Evolutionary conservation across 352 stramenopile species (phyloP).

Genomic region (Pythium chondricola): DNA sequence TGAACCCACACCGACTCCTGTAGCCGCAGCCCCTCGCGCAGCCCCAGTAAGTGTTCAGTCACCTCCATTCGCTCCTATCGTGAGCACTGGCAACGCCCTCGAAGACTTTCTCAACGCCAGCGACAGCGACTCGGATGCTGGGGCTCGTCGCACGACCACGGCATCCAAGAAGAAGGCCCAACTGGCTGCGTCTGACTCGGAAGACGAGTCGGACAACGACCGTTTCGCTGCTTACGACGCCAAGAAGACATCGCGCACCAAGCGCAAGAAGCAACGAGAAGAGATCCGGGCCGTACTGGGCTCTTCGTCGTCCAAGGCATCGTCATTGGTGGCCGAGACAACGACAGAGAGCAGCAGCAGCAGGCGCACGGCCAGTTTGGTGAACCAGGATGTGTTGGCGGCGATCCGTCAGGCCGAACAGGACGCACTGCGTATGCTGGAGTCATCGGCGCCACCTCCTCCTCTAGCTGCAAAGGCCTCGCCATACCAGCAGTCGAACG

Average conservation of each 20-base stretch:
- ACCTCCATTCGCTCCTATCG: constrained; percentile 3
- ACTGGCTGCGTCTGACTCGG: constrained; percentile 8
- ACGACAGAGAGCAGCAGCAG: too few relatives aligned
- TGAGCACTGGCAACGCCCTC: constrained; percentile 23
- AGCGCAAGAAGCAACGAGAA: constrained; percentile 32
- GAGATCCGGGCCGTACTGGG: too few relatives aligned
- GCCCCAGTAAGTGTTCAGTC: too few relatives aligned
- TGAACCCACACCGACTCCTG: too few relatives aligned
- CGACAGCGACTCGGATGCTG: constrained; percentile 42
- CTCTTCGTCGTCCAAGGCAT: too few relatives aligned
- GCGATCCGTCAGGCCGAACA: constrained; percentile 63
- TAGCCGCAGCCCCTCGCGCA: too few relatives aligned
- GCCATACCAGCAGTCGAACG: neutral
- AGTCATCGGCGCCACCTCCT: constrained; percentile 2
- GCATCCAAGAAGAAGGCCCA: neutral
- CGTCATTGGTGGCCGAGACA: too few relatives aligned
- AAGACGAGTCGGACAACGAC: constrained; percentile 18
- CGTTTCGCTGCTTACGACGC: constrained; percentile 46
- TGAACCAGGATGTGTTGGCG: constrained; percentile 48
- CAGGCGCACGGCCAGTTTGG: neutral
- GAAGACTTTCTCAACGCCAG: constrained; percentile 64
- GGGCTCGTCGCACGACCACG: neutral
- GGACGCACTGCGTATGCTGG: constrained; percentile 60
- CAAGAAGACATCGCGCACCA: neutral
- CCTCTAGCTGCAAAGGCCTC: neutral